Base-by-base conservation (phyloP, 768 basidiomycete species). In the Royoungia palumana region DNA sequence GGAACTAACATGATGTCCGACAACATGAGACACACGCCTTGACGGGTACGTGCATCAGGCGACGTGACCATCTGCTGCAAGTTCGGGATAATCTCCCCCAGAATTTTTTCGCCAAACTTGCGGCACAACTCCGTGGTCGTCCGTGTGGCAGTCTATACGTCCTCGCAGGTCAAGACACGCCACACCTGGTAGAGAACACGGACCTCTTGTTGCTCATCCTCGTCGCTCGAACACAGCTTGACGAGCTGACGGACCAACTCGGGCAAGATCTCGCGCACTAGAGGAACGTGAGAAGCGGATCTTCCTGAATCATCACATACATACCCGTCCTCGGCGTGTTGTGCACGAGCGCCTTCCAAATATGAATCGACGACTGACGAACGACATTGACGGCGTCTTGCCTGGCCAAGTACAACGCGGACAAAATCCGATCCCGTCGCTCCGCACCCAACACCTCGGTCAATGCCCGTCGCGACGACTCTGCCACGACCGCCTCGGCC, bases 331-430 rank as follows among this genome's bases (percentile, higher is more conserved):
- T 77, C 6, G 92, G 94, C 0, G 93, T 95, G 59, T 95, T 98
- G 65, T 92, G 82, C 10, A 99, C 94, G 54, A 98, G 75, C 5
- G 93, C 95, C 70, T 98, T 98, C 96, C 96, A 99, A 55, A 98
- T 96, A 49, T 92, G 92, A 38, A 95, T 81, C 0, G 94, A 89
- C 3, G 92, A 83, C 64, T 92, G 89, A 35, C 95, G 83, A 32
- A 98, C 94, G 38, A 85, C 79, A 35, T 81, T 83, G 56, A 96
- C 90, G 12, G 89, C 78, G 67, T 98, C 96, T 66, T 98, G 95
- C 39, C 94, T 84, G 45, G 94, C 89, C 55, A 98, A 76, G 67
- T 94, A 99, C 45, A 99, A 70, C 2, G 88, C 88, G 7, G 93
- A 87, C 40, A 99, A 72, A 32, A 98, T 90, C 22, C 93, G 83